phyloP scores from a whole-genome alignment of 768 basidiomycete species.

The Boletus huronensis region DNA sequence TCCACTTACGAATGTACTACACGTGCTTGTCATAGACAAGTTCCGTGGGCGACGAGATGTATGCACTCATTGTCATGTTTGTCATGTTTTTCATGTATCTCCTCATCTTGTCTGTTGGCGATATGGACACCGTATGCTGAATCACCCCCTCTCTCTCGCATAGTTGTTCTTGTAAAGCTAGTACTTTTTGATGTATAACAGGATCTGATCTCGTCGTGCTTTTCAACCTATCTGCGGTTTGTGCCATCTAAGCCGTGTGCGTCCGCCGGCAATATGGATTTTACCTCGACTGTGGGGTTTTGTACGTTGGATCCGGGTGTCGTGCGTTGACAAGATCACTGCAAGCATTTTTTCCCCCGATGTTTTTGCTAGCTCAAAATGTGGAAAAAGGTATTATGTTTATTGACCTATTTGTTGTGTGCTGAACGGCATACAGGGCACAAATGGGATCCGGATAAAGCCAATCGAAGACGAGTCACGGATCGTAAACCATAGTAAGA shows the following conservation, averaged over 20 bases:
- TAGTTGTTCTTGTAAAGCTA: background rate
- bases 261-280: background rate
- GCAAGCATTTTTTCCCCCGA: too few species aligned
- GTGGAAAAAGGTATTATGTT: too few species aligned
- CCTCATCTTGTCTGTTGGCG: background rate
- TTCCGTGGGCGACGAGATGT: background rate
- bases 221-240: background rate
- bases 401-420: too few species aligned
- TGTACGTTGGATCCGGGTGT: too few species aligned
- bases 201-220: background rate
- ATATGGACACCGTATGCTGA: background rate
- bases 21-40: background rate
- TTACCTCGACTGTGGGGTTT: background rate
- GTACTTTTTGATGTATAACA: conserved; percentile 3
- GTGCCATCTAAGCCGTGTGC: too few species aligned
- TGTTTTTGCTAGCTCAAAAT: background rate
- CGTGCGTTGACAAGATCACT: too few species aligned
- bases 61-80: background rate
- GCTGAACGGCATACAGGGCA: too few species aligned
- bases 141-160: background rate
- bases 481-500: too few species aligned
- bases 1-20: background rate
- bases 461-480: too few species aligned
- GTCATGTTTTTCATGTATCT: background rate
- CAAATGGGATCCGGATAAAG: too few species aligned